Evolutionary conservation across 2,329 filamentous ascomycete genomes (phyloP).

Genomic region (Calonectria fujianensis): DNA sequence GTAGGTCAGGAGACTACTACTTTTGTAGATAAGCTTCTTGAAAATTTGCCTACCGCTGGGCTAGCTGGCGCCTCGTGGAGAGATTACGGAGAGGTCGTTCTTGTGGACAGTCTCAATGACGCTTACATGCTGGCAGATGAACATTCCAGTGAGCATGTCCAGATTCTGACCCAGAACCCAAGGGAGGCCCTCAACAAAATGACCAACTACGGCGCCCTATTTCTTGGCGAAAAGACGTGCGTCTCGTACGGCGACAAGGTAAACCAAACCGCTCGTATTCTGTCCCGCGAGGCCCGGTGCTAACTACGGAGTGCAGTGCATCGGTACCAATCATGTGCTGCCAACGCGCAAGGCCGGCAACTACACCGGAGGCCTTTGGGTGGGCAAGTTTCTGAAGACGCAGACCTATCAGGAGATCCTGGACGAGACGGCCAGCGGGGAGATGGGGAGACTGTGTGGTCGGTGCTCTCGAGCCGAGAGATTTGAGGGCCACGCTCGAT

Average conservation of each 20-base stretch:
- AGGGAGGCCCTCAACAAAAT: not conserved
- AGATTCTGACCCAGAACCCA: not conserved
- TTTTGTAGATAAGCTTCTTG: not conserved
- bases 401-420: not conserved
- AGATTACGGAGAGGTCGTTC: not conserved
- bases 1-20: not conserved
- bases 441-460: not conserved
- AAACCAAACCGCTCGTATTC: not conserved
- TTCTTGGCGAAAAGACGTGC: slow-evolving; percentile 3
- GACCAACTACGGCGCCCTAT: not conserved
- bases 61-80: not conserved
- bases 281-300: not conserved
- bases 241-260: not conserved
- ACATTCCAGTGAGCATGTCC: not conserved
- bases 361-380: not conserved
- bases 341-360: no score
- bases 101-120: not conserved
- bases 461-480: not conserved
- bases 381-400: not conserved
- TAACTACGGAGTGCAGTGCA: not conserved
- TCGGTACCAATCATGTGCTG: not conserved
- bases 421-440: not conserved
- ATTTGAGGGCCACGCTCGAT: not conserved
- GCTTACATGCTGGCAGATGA: not conserved
- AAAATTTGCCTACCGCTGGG: not conserved